Evolutionary conservation across 2,329 filamentous ascomycete species (phyloP).

Genomic region (Hypomyces perniciosus): DNA sequence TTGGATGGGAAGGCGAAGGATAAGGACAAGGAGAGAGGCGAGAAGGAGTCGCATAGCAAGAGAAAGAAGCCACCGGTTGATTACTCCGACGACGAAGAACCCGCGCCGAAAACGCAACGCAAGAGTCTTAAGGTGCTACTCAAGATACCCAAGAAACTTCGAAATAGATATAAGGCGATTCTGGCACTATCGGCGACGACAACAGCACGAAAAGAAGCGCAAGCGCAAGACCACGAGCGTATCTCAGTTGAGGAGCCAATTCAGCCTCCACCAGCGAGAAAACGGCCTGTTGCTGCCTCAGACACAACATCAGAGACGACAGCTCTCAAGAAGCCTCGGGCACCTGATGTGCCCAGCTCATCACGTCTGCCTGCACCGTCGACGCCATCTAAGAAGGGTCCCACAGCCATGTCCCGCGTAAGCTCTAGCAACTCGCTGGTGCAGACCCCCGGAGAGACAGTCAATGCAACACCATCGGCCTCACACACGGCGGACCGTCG

Average conservation of each 20-base stretch:
- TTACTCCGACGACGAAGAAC: conserved; percentile 29
- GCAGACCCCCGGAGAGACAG: conserved; percentile 44
- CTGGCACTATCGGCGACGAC: conserved; percentile 36
- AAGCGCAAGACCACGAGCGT: conserved; percentile 31
- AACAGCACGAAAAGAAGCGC: conserved; percentile 18
- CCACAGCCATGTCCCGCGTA: conserved; percentile 47
- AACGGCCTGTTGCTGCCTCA: conserved; percentile 39
- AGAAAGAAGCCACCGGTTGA: conserved; percentile 24
- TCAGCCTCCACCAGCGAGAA: conserved; percentile 34
- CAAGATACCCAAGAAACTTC: conserved; percentile 42
- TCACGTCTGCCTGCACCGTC: conserved; percentile 35
- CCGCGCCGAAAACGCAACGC: conserved; percentile 18
- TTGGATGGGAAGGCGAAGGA: conserved; percentile 17
- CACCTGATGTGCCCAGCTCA: conserved; percentile 33
- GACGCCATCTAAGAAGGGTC: conserved; percentile 47
- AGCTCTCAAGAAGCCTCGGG: conserved; percentile 37
- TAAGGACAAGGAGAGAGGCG: conserved; percentile 12
- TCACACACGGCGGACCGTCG: conserved; percentile 22
- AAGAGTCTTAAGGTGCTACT: conserved; percentile 38
- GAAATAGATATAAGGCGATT: conserved; percentile 40
- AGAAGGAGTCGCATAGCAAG: conserved; percentile 17
- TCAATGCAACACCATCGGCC: conserved; percentile 27
- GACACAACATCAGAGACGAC: conserved; percentile 32
- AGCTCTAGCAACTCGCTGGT: conserved; percentile 48
- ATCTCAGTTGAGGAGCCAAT: conserved; percentile 37